Conservation (phyloP, 2,329 filamentous ascomycete species). For the Aspergillus sp. region DNA sequence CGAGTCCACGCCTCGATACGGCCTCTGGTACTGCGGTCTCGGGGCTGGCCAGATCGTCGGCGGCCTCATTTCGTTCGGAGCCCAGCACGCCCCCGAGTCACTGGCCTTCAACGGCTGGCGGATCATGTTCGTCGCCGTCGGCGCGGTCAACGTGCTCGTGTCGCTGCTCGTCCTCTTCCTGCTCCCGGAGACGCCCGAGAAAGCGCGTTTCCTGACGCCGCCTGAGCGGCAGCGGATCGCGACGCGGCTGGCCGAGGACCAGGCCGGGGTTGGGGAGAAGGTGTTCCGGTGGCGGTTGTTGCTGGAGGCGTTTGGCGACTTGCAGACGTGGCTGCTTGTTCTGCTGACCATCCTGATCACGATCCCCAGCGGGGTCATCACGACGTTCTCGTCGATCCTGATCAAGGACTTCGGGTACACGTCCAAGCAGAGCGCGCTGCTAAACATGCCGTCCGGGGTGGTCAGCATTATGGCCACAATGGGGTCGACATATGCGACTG, state of each 20-base stretch:
- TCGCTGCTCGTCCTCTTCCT: conserved; percentile 12
- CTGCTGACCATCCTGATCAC: conserved; percentile 24
- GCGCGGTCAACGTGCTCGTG: conserved; percentile 15
- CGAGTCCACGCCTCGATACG: conserved; percentile 18
- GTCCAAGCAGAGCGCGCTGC: conserved; percentile 32
- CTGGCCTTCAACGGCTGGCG: conserved; percentile 17
- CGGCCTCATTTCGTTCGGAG: conserved; percentile 19
- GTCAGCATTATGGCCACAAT: conserved; percentile 33
- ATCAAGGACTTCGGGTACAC: conserved; percentile 35
- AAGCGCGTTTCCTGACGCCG: conserved; percentile 15
- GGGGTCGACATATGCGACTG: conserved; percentile 29
- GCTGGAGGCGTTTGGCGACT: conserved; percentile 10
- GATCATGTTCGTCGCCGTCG: conserved; percentile 22
- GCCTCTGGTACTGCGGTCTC: conserved; percentile 21
- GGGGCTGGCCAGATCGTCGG: conserved; percentile 21
- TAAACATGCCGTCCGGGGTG: conserved; percentile 38
- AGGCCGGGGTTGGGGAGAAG: conserved; percentile 12
- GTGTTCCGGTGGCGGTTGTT: conserved; percentile 15
- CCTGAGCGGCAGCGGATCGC: conserved; percentile 11
- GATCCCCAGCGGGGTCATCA: conserved; percentile 38
- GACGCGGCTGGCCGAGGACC: conserved; percentile 11
- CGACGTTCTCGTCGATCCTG: conserved; percentile 37
- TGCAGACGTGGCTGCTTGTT: conserved; percentile 14
- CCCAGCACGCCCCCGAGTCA: conserved; percentile 15
- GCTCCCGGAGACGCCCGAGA: conserved; percentile 12